phyloP scores from a whole-genome alignment of 176 grass and related monocot species.

The Juncus effusus region DNA sequence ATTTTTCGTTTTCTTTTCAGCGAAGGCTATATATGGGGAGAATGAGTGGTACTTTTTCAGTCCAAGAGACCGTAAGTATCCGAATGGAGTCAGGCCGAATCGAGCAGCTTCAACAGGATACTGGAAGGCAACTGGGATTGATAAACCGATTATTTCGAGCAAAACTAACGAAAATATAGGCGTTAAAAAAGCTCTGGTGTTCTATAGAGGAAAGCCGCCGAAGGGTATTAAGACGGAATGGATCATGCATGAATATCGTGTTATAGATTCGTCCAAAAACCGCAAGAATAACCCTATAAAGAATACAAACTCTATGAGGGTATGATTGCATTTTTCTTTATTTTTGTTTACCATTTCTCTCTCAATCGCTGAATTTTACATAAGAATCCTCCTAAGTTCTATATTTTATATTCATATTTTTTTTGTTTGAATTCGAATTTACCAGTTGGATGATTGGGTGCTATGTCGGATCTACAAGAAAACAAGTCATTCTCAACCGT shows the following conservation, averaged over 20 bases:
- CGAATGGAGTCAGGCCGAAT: conserved; percentile 18
- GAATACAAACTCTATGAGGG: conserved; percentile 22
- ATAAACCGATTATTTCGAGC: conserved; percentile 26
- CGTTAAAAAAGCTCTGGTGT: conserved; percentile 72
- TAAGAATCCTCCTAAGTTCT: neutral
- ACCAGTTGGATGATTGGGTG: conserved; percentile 27
- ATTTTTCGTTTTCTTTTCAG: neutral
- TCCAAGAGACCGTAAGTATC: conserved; percentile 27
- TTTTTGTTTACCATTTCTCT: neutral
- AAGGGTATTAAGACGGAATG: conserved; percentile 64
- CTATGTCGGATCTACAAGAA: conserved; percentile 27
- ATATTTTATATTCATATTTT: neutral
- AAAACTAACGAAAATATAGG: conserved; percentile 37
- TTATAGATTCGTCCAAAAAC: conserved; percentile 12
- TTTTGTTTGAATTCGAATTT: neutral
- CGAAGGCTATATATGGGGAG: conserved; percentile 18
- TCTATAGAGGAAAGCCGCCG: conserved; percentile 63
- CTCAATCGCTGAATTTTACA: conserved; percentile 6
- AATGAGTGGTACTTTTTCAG: conserved; percentile 30
- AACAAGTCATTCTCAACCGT: conserved; percentile 1
- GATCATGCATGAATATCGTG: conserved; percentile 96
- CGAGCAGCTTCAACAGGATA: conserved; percentile 10
- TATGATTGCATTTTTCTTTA: neutral
- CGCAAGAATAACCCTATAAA: conserved; percentile 1
- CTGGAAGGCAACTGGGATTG: conserved; percentile 26